Base-by-base conservation (phyloP, 1,284 basidiomycete genomes). In the Sanghuangporus baumii region DNA sequence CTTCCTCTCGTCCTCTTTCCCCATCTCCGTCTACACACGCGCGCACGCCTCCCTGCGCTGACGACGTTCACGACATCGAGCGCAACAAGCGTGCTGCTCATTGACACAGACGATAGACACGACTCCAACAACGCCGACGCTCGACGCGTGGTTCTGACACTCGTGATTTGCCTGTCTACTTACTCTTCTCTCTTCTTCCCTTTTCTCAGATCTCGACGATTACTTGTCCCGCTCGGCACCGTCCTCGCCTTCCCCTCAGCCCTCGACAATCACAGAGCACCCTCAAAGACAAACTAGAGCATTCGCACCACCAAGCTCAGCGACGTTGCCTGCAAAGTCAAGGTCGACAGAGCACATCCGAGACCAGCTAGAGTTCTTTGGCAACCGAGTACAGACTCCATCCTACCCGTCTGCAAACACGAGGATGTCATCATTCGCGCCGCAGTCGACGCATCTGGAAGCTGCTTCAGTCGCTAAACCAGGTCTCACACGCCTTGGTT, bases 401-500 rank as follows among this genome's bases (percentile, higher is more conserved):
- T 43, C 52, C 20, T 14, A 20, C 6, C 38, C 41, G 52, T 59
- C 40, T 36, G 4, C 61, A 11, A 37, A 40, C 14, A n/a, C 59
- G 38, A 50, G 20, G 38, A 64, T 50, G 62, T 31, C 62, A 23
- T 51, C 54, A 18, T 41, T 37, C 18, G 60, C 34, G 50, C 62
- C 57, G 6, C 26, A 50, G 52, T 57, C 59, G 26, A 60, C 60
- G 18, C 46, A 59, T 14, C 51, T 47, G n/a, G 52, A 64, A 26
- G 12, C 47, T 12, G 47, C 14, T 12, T 47, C 50, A 14, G 37
- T 61, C 8, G n/a, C 47, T 9, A 61, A 59, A 43, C 7, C 60
- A n/a, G 38, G 31, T 14, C 40, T 47, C 5, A 48, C 57, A 23
- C 58, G 74, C 61, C 74, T 75, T 52, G 71, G 69, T 6, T 76